A percentile compares a stretch with the other conserved stretches of the same genome.
phyloP scores from a whole-genome alignment of 805 yeast genomes.

The Yarrowia bubula region DNA sequence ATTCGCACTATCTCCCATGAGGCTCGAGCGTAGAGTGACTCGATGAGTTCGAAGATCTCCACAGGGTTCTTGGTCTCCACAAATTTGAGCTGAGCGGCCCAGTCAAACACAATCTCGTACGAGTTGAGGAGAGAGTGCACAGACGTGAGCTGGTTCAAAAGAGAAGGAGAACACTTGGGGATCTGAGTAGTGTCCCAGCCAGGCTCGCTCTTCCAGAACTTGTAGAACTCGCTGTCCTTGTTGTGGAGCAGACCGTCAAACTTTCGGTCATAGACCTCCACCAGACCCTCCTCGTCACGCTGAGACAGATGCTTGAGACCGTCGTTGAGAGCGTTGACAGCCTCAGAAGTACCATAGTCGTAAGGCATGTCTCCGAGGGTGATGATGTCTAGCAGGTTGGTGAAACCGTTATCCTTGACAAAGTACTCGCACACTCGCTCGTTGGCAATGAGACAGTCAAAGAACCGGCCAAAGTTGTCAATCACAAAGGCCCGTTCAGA shows the following conservation, averaged over 20 bases:
- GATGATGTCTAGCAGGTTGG: conserved; percentile 32
- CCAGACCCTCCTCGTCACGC: neutral
- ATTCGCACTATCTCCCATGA: conserved; percentile 27
- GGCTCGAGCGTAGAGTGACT: conserved; percentile 5
- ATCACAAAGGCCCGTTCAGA: conserved; percentile 27
- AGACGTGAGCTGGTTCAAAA: conserved; percentile 14
- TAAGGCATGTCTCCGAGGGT: conserved; percentile 35
- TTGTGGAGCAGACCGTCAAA: conserved; percentile 16
- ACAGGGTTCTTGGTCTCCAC: conserved; percentile 1
- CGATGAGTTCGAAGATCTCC: conserved; percentile 1
- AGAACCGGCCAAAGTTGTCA: conserved; percentile 32
- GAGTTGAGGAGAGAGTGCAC: conserved; percentile 11
- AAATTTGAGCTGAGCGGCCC: conserved; percentile 12
- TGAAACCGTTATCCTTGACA: conserved; percentile 35
- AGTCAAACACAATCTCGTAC: conserved; percentile 21
- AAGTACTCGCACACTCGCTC: conserved; percentile 31
- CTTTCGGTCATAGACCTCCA: conserved; percentile 25
- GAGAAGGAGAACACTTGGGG: neutral
- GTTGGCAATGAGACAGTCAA: conserved; percentile 38
- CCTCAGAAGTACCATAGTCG: conserved; percentile 34
- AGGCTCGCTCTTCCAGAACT: conserved; percentile 26
- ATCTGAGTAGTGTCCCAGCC: conserved; percentile 20
- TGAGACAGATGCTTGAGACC: conserved; percentile 27
- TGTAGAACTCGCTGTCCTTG: conserved; percentile 25
- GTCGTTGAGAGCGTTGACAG: conserved; percentile 32